Evolutionary conservation across 1,284 basidiomycete species (phyloP), one percentile per base, ranked within the genome.

Genomic region (Heliocybe sulcata): DNA sequence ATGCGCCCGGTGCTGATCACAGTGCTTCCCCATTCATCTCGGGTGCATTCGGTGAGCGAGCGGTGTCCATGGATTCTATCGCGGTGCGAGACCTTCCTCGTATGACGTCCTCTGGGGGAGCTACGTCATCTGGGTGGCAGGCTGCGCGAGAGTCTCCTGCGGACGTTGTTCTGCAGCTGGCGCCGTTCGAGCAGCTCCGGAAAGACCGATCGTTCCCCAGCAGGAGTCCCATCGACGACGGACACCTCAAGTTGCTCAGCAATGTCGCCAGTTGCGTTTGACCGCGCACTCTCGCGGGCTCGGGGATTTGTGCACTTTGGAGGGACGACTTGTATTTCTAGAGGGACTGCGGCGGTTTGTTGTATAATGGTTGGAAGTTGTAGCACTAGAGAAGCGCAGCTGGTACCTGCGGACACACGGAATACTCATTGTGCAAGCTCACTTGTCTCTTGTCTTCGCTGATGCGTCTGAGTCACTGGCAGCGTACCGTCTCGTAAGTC

Each of bases 201-300:
- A 75, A 83, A 11, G 69, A 64, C 33, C 80, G 81, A 60, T 76
- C 80, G 3, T 87, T 85, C 59, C 71, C 77, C 49, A 75, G n/a
- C n/a, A n/a, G 85, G 56, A 74, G 83, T 57, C 80, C 80, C 16
- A 64, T 75, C 22, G 85, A 88, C 65, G 86, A 87, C 61, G 75
- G 74, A 56, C 74, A 77, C 45, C 66, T 88, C 60, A 74, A 82
- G 27, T 64, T 76, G 55, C 69, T 87, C 51, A 45, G 20, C 47
- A 42, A 20, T 42, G n/a, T 42, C n/a, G 16, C 38, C 38, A 16
- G 38, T 20, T n/a, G 16, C 19, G 38, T 42, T n/a, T 42, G 38
- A 42, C 12, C 29, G 4, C 6, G 29, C 12, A 31, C 6, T 31
- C 29, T 31, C 12, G 12, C 12, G 6, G n/a, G 12, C 12, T 4